Percentiles rank a stretch among this genome's conserved stretches.
Conservation (phyloP, 306 rosid species). For the Gastrolobium bilobum region DNA sequence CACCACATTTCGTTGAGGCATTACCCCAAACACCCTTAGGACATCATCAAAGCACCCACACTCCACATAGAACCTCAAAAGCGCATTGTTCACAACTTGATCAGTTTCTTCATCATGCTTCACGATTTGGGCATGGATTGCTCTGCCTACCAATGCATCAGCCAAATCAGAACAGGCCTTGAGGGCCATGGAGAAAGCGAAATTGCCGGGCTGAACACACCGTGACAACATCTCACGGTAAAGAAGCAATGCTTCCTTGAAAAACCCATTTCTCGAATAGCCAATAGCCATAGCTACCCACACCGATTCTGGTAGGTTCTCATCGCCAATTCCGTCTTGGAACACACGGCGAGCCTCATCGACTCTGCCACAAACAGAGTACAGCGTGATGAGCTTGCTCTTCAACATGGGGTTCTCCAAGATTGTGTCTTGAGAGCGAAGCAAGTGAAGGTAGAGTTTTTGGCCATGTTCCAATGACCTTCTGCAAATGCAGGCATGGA, state of each 20-base stretch:
- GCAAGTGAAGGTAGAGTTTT: constrained; percentile 59
- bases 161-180: constrained; percentile 57
- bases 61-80: constrained; percentile 51
- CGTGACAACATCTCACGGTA: constrained; percentile 61
- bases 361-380: constrained; percentile 64
- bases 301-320: constrained; percentile 45
- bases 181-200: constrained; percentile 62
- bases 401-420: constrained; percentile 60
- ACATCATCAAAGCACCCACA: constrained; percentile 57
- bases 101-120: constrained; percentile 61
- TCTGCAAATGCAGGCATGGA: constrained; percentile 65
- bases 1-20: constrained; percentile 67
- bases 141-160: constrained; percentile 56
- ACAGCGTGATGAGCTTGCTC: constrained; percentile 70
- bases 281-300: constrained; percentile 79
- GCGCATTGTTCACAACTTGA: constrained; percentile 73
- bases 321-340: constrained; percentile 28
- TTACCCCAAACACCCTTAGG: constrained; percentile 61
- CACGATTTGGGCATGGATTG: constrained; percentile 64
- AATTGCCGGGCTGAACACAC: constrained; percentile 56
- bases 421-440: constrained; percentile 27
- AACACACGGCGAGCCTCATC: constrained; percentile 63
- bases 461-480: constrained; percentile 64
- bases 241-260: constrained; percentile 56
- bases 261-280: constrained; percentile 58